Evolutionary conservation across 257 asterid genomes (phyloP).

Genomic region (Verbena officinalis): DNA sequence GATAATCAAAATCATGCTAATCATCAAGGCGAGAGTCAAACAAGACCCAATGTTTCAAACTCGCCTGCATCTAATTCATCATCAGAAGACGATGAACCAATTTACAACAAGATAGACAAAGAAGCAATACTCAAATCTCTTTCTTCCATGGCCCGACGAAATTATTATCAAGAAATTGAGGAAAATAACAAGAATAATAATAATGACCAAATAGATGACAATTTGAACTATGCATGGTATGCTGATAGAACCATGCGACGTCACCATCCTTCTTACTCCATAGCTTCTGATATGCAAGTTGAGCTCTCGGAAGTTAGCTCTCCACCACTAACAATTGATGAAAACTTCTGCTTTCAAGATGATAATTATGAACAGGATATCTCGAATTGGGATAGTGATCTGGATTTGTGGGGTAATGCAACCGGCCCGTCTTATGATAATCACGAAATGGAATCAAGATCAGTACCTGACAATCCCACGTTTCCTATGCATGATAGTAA

Average conservation of each 20-base stretch:
- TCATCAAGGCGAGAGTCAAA: slow-evolving; percentile 10
- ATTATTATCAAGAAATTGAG: slow-evolving; percentile 31
- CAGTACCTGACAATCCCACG: not conserved
- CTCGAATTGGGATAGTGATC: slow-evolving; percentile 35
- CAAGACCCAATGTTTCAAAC: slow-evolving; percentile 33
- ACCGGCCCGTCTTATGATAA: slow-evolving; percentile 12
- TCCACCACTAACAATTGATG: slow-evolving; percentile 58
- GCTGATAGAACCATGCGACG: slow-evolving; percentile 29
- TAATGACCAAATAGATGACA: slow-evolving; percentile 25
- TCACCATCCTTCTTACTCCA: slow-evolving; percentile 60
- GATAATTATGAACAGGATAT: slow-evolving; percentile 46
- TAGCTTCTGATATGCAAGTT: slow-evolving; percentile 91
- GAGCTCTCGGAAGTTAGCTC: slow-evolving; percentile 83
- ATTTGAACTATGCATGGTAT: slow-evolving; percentile 25
- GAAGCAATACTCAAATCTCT: slow-evolving; percentile 75
- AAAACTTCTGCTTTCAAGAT: slow-evolving; percentile 43
- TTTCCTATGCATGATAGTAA: not conserved
- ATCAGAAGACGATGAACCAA: slow-evolving; percentile 56
- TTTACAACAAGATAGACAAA: slow-evolving; percentile 56
- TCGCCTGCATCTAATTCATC: slow-evolving; percentile 41
- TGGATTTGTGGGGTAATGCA: slow-evolving; percentile 27
- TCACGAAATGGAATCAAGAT: slow-evolving; percentile 45
- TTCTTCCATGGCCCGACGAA: slow-evolving; percentile 52
- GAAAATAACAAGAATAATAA: not conserved
- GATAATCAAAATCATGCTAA: too few relatives aligned